Evolutionary conservation across 257 asterid species (phyloP).

Genomic region (Linderniella brevidens): DNA sequence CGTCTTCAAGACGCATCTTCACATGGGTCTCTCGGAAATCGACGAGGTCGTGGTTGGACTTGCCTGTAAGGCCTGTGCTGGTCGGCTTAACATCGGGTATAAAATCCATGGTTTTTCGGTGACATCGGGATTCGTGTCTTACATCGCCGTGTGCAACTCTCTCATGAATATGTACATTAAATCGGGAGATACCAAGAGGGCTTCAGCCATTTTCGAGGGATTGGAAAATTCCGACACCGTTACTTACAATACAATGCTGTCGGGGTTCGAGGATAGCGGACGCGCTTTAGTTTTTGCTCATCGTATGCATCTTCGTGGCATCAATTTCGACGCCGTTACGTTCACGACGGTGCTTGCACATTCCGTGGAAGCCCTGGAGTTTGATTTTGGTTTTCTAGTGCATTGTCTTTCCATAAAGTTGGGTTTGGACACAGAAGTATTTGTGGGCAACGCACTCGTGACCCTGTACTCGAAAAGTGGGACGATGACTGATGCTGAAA

Average conservation of each 20-base stretch:
- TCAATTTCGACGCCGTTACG: slow-evolving; percentile 54
- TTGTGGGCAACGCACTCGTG: slow-evolving; percentile 65
- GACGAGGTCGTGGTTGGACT: slow-evolving; percentile 55
- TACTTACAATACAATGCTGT: slow-evolving; percentile 61
- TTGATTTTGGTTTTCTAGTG: slow-evolving; percentile 42
- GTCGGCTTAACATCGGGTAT: slow-evolving; percentile 28
- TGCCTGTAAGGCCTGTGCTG: slow-evolving; percentile 57
- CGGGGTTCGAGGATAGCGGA: slow-evolving; percentile 47
- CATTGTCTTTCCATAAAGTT: slow-evolving; percentile 39
- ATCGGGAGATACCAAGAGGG: slow-evolving; percentile 26
- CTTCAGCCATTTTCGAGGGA: slow-evolving; percentile 30
- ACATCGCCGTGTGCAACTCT: slow-evolving; percentile 54
- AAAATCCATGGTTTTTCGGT: slow-evolving; percentile 55
- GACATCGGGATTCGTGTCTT: slow-evolving; percentile 24
- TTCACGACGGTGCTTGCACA: slow-evolving; percentile 49
- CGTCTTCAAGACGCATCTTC: slow-evolving; percentile 43
- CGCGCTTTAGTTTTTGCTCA: slow-evolving; percentile 44
- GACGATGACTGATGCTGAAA: slow-evolving; percentile 34
- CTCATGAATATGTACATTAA: slow-evolving; percentile 72
- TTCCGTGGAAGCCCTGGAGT: slow-evolving; percentile 38
- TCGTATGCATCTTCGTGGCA: slow-evolving; percentile 37
- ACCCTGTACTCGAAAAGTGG: slow-evolving; percentile 64
- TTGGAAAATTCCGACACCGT: slow-evolving; percentile 54
- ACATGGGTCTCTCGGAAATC: slow-evolving; percentile 15
- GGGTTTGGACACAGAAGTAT: slow-evolving; percentile 38